phyloP scores from a whole-genome alignment of 192 early-diverging fungal genomes.

The Pilaira anomala region DNA sequence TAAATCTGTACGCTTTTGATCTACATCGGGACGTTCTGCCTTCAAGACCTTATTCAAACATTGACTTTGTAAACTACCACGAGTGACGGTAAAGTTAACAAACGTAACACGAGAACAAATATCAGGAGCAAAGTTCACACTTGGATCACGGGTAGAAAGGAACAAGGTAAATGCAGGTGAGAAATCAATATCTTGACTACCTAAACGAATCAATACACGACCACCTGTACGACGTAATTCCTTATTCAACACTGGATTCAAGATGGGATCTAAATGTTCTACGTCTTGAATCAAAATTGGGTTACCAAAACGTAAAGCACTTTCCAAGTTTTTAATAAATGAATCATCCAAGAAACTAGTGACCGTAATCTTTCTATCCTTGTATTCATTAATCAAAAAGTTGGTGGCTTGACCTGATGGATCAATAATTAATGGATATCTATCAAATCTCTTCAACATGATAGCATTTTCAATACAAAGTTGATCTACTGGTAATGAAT shows the following conservation, averaged over 20 bases:
- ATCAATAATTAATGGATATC: constrained; percentile 98
- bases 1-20: constrained; percentile 86
- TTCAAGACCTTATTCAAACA: constrained; percentile 95
- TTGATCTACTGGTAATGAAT: constrained; percentile 82
- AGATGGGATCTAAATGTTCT: constrained; percentile 94
- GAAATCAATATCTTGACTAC: constrained; percentile 97
- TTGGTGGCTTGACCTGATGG: constrained; percentile 90
- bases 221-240: constrained; percentile 96
- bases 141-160: constrained; percentile 92
- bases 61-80: constrained; percentile 93
- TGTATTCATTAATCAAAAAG: constrained; percentile 85
- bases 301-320: constrained; percentile 97
- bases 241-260: constrained; percentile 97
- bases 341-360: constrained; percentile 98
- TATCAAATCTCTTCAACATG: constrained; percentile 91
- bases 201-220: constrained; percentile 92
- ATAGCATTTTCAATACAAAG: constrained; percentile 98
- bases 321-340: constrained; percentile 96
- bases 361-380: constrained; percentile 82
- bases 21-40: constrained; percentile 93
- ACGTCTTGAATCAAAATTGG: constrained; percentile 96
- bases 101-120: constrained; percentile 96
- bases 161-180: constrained; percentile 95
- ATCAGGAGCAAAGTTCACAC: constrained; percentile 92
- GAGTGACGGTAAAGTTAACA: constrained; percentile 99